A percentile compares a stretch with the other conserved stretches of the same genome.
phyloP scores from a whole-genome alignment of 1,284 basidiomycete species.

The Laetiporus sulphureus region DNA sequence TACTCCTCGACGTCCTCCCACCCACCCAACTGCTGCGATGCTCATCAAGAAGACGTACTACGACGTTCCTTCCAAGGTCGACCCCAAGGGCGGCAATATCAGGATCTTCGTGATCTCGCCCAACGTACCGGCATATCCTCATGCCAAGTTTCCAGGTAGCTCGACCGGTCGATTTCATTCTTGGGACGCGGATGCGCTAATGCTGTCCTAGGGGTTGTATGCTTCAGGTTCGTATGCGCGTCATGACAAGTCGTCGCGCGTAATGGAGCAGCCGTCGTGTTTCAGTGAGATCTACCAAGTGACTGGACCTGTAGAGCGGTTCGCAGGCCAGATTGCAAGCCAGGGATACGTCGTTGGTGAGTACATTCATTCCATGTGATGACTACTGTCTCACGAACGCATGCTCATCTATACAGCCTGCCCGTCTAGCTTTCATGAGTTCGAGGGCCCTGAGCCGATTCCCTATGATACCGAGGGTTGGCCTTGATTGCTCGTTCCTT shows the following conservation, averaged over 20 bases:
- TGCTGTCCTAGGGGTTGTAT: constrained; percentile 71
- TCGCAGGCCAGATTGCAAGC: constrained; percentile 88
- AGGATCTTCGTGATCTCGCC: constrained; percentile 77
- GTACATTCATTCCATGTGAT: constrained; percentile 17
- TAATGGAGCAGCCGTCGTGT: background rate
- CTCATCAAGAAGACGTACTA: constrained; percentile 74
- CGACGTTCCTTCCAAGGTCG: constrained; percentile 68
- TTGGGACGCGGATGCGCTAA: no score
- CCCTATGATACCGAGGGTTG: constrained; percentile 80
- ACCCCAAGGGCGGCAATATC: constrained; percentile 58
- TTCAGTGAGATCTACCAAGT: constrained; percentile 77
- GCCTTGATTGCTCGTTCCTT: constrained; percentile 2
- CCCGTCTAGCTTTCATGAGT: constrained; percentile 85
- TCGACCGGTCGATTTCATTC: no score
- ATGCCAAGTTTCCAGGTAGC: constrained; percentile 76
- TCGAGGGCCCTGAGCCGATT: constrained; percentile 80
- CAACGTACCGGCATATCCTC: constrained; percentile 61
- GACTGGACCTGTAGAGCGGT: constrained; percentile 82
- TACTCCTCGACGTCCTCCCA: no score
- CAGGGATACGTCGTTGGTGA: constrained; percentile 77
- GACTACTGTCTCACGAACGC: background rate
- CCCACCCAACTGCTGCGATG: constrained; percentile 39
- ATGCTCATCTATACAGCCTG: constrained; percentile 43
- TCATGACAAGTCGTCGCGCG: background rate
- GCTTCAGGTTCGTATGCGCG: constrained; percentile 64